These are phyloP conservation scores for Fusarium zealandicum DNA, from an alignment of 2,329 filamentous ascomycete genomes.

Conservation along the genomic window DNA sequence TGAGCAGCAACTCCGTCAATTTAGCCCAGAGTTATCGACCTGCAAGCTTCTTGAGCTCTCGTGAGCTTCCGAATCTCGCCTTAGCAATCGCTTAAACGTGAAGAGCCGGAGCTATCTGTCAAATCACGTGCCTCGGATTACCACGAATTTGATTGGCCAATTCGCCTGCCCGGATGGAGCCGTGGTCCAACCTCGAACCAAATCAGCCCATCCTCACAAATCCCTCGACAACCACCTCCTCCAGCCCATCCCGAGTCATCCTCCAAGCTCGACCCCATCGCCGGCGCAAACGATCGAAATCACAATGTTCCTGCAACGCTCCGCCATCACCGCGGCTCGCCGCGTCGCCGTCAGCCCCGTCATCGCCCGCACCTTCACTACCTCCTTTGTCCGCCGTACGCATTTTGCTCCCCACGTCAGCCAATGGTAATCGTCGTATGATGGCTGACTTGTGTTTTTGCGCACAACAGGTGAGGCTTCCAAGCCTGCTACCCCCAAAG, in stretches of 20 bases:
- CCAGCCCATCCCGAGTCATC: conserved; percentile 36
- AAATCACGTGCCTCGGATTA: conserved; percentile 45
- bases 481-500: conserved; percentile 46
- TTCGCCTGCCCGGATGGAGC: conserved; percentile 43
- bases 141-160: conserved; percentile 46
- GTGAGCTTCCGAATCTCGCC: conserved; percentile 26
- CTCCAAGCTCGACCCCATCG: conserved; percentile 34
- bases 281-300: conserved; percentile 34
- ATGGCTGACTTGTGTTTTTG: conserved; percentile 40
- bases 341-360: conserved; percentile 62
- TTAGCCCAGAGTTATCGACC: background rate
- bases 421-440: conserved; percentile 44
- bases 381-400: conserved; percentile 67
- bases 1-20: background rate
- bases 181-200: conserved; percentile 46
- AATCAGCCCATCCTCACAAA: conserved; percentile 58
- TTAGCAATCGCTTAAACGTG: conserved; percentile 22
- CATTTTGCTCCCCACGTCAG: conserved; percentile 37
- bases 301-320: conserved; percentile 69
- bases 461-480: conserved; percentile 47
- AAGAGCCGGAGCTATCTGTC: conserved; percentile 22
- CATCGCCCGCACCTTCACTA: conserved; percentile 66
- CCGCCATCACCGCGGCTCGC: conserved; percentile 66
- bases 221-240: conserved; percentile 51
- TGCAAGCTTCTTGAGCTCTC: conserved; percentile 15